A percentile compares a stretch with the other conserved stretches of the same genome.
Conservation (phyloP, 768 basidiomycete species). For the Mycena epipterygia region DNA sequence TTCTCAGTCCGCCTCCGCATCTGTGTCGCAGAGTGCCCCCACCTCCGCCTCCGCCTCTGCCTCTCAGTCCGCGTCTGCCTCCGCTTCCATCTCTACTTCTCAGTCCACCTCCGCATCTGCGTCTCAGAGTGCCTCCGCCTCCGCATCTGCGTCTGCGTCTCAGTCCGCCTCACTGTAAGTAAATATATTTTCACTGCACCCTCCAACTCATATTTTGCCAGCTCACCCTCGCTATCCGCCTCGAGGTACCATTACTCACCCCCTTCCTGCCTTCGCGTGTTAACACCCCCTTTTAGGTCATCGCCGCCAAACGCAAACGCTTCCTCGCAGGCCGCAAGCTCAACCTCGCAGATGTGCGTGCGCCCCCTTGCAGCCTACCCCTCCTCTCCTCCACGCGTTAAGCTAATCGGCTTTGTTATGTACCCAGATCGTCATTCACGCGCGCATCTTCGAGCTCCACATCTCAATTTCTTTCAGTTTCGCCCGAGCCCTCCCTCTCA, state of each 20-base stretch:
- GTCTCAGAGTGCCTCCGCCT: neutral
- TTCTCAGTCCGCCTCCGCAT: neutral
- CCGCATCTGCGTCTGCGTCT: neutral
- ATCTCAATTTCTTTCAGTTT: neutral
- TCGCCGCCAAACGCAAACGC: no score
- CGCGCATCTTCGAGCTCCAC: neutral
- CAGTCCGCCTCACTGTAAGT: neutral
- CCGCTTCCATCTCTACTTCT: neutral
- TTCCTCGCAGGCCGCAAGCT: no score
- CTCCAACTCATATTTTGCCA: neutral
- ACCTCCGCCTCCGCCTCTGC: neutral
- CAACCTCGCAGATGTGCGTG: conserved; percentile 10
- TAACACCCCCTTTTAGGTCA: neutral
- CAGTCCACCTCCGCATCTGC: neutral
- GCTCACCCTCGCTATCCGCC: neutral
- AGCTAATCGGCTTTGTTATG: no score
- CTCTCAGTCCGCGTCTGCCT: neutral
- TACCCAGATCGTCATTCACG: conserved; percentile 8
- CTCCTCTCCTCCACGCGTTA: neutral
- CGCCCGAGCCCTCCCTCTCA: neutral
- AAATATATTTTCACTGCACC: neutral
- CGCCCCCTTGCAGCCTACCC: neutral
- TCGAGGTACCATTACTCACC: neutral
- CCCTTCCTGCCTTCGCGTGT: neutral
- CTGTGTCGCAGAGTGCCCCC: neutral